Percentiles rank a stretch among this genome's conserved stretches.
phyloP scores from a whole-genome alignment of 345 rosid genomes.

The Sonneratia caseolaris region DNA sequence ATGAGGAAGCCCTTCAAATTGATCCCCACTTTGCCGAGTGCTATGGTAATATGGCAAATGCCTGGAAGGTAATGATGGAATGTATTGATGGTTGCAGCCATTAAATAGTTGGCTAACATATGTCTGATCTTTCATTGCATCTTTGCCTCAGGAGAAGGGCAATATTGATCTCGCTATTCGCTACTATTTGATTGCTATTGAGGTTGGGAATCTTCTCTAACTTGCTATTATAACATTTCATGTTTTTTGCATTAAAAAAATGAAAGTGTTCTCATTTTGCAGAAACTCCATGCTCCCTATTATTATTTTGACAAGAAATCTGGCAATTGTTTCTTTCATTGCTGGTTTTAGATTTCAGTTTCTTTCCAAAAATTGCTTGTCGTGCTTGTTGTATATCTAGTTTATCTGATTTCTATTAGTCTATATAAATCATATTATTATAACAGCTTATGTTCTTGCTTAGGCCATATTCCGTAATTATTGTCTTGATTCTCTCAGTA shows the following conservation, averaged over 20 bases:
- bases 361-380: too few relatives aligned
- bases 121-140: neutral
- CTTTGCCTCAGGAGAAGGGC: constrained; percentile 76
- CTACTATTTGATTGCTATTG: constrained; percentile 86
- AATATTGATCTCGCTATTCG: constrained; percentile 84
- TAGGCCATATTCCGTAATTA: too few relatives aligned
- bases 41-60: constrained; percentile 99
- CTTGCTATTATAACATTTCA: neutral
- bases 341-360: too few relatives aligned
- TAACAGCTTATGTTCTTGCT: too few relatives aligned
- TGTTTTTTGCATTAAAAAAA: neutral
- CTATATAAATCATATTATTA: too few relatives aligned
- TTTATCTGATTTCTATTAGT: too few relatives aligned
- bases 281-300: too few relatives aligned
- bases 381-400: too few relatives aligned
- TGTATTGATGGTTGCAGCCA: neutral
- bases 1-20: constrained; percentile 89
- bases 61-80: constrained; percentile 67
- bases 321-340: too few relatives aligned
- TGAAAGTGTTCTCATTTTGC: too few relatives aligned
- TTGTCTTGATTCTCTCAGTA: too few relatives aligned
- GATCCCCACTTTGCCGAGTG: constrained; percentile 97
- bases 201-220: constrained; percentile 41
- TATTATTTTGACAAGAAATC: too few relatives aligned
- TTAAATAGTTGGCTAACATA: neutral